Base-by-base conservation (phyloP, 2,329 filamentous ascomycete genomes). In the Calycina marina region DNA sequence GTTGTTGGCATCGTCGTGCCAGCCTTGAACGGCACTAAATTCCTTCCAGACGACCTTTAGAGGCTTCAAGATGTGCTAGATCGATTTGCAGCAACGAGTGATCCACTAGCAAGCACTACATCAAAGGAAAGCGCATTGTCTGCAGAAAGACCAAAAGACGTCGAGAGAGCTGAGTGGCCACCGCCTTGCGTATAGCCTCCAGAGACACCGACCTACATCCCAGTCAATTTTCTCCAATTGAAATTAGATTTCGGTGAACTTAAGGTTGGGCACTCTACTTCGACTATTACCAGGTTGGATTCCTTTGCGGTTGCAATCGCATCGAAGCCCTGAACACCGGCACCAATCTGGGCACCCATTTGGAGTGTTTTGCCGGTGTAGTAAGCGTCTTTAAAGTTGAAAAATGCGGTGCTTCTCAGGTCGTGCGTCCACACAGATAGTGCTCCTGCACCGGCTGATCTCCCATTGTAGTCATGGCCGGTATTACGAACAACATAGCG, bases 111-210 rank as follows among this genome's bases (percentile, higher is more conserved):
- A 5, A 62, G 67, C n/a, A 77, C 58, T 1, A 72, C 66, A 37
- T 72, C 60, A 32, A 57, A 67, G 39, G 65, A 58, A 2, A 78
- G 55, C 0, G 65, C 60, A 30, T 77, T 63, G 40, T 78, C 72
- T 0, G 69, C 70, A 9, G 54, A 66, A 0, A 80, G 56, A 4
- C 74, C 74, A 30, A 65, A 68, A n/a, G 48, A 54, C 2, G 63
- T 64, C 18, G 56, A 58, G 1, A 78, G 55, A 0, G 62, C 55
- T 1, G 60, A 63, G 44, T 75, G 69, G 0, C 74, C 73, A 10
- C 69, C 73, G 4, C 70, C 71, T 46, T 72, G 67, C 3, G 57
- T 62, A 42, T 67, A 77, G 1, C 72, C 72, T 11, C 72, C 73
- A 0, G 66, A 63, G 5, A 70, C 42, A 1, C 70, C 71, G 4